Percentiles rank a stretch among this genome's conserved stretches.
Evolutionary conservation across 208 protist species (phyloP).

Genomic region (Trypanosoma theileri): DNA sequence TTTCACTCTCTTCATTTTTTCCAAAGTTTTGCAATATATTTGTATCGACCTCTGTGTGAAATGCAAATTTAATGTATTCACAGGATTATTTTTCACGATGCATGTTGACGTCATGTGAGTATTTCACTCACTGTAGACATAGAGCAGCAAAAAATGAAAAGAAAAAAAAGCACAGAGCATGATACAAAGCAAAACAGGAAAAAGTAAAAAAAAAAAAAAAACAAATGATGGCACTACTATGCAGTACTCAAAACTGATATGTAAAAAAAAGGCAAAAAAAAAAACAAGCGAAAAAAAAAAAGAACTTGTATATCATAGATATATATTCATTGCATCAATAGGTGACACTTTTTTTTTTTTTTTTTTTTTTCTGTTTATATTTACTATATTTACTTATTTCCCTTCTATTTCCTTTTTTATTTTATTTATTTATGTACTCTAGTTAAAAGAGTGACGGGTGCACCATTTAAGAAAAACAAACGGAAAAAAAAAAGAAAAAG

Average conservation of each 20-base stretch:
- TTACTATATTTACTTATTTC: conserved; percentile 8
- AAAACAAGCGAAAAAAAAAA: no score
- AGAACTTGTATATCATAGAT: no score
- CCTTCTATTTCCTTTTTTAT: conserved; percentile 6
- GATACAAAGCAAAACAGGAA: no score
- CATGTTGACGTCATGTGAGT: no score
- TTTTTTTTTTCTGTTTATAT: not conserved
- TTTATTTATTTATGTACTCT: conserved; percentile 3
- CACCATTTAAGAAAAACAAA: no score
- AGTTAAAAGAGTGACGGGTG: no score
- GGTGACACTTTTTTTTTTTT: not conserved
- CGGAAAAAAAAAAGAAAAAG: not conserved
- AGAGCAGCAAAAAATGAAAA: no score
- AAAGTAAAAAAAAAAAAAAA: no score
- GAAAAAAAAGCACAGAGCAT: no score
- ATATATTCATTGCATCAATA: not conserved
- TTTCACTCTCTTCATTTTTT: not conserved
- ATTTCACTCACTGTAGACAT: not conserved
- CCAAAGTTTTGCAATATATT: not conserved
- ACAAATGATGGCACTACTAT: not conserved
- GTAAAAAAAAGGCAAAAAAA: not conserved
- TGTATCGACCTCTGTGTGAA: not conserved
- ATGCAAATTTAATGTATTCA: not conserved
- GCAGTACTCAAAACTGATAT: not conserved
- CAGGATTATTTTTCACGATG: no score